Percentiles rank a stretch among this genome's conserved stretches.
These are phyloP conservation scores for Panicum miliaceum DNA, from an alignment of 176 grass and related monocot genomes.

Conservation along the genomic window DNA sequence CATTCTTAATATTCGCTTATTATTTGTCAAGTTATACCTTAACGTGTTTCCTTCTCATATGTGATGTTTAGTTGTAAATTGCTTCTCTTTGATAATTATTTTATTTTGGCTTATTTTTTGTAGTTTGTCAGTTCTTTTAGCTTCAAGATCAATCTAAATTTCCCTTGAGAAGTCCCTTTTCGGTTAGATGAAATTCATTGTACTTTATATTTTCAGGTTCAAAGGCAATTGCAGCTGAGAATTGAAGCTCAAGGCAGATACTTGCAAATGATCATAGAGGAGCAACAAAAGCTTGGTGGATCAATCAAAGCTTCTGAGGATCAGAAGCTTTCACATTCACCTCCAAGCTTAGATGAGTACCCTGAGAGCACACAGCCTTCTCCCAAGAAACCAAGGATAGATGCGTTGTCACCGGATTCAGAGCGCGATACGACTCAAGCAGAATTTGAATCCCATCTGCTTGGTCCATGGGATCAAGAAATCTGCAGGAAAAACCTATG, in stretches of 20 bases:
- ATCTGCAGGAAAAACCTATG: conserved; percentile 46
- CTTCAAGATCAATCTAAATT: neutral
- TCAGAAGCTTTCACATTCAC: conserved; percentile 54
- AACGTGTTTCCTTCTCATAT: neutral
- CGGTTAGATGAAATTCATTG: neutral
- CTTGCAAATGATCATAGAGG: conserved; percentile 96
- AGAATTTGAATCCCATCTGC: conserved; percentile 73
- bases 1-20: neutral
- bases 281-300: conserved; percentile 78
- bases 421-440: conserved; percentile 40
- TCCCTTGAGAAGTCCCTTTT: neutral
- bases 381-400: conserved; percentile 67
- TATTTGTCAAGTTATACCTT: conserved; percentile 3
- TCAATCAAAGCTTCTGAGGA: conserved; percentile 64
- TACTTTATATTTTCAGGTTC: conserved; percentile 65
- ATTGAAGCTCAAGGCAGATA: conserved; percentile 95
- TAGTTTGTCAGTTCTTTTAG: conserved; percentile 1
- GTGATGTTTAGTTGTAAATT: neutral
- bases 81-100: neutral
- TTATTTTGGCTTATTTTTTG: neutral
- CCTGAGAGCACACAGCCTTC: conserved; percentile 44
- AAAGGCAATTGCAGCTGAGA: conserved; percentile 94
- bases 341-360: conserved; percentile 61
- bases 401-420: conserved; percentile 46
- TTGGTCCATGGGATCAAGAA: conserved; percentile 73